Percentiles rank a stretch among this genome's conserved stretches.
Evolutionary conservation across 345 rosid species (phyloP).

Genomic region (Excoecaria cochinchinensis): DNA sequence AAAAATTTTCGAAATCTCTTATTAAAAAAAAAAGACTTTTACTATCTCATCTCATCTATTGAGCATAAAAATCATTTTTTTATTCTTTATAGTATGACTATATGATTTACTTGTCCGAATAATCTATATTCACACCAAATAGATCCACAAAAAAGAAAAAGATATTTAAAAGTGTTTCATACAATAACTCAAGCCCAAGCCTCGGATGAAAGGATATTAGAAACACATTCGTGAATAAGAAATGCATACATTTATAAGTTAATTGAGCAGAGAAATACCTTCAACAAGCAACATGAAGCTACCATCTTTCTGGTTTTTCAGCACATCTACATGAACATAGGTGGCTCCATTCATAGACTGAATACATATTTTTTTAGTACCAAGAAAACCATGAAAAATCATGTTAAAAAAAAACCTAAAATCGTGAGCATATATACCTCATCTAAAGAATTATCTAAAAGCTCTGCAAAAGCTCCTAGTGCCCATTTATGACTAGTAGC

Average conservation of each 20-base stretch:
- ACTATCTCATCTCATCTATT: too few relatives aligned
- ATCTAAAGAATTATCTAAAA: slow-evolving; percentile 79
- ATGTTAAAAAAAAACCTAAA: too few relatives aligned
- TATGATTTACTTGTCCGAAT: too few relatives aligned
- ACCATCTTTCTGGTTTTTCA: slow-evolving; percentile 39
- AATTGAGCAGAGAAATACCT: slow-evolving; percentile 29
- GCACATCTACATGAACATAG: slow-evolving; percentile 49
- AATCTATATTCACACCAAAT: too few relatives aligned
- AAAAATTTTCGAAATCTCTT: too few relatives aligned
- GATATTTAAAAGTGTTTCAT: too few relatives aligned
- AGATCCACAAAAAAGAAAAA: too few relatives aligned
- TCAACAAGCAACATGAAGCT: slow-evolving; percentile 42
- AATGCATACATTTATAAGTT: too few relatives aligned
- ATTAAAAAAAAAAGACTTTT: too few relatives aligned
- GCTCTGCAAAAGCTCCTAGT: slow-evolving; percentile 95
- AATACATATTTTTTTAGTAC: background rate
- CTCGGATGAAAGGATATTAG: background rate
- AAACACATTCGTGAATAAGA: background rate
- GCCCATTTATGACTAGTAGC: slow-evolving; percentile 99
- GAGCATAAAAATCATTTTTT: too few relatives aligned
- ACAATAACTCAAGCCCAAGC: too few relatives aligned
- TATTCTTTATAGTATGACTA: too few relatives aligned
- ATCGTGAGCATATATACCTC: slow-evolving; percentile 44
- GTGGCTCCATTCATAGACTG: slow-evolving; percentile 57
- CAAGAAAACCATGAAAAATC: background rate